phyloP scores from a whole-genome alignment of 2,329 filamentous ascomycete genomes.

The Hymenoscyphus salicellus region DNA sequence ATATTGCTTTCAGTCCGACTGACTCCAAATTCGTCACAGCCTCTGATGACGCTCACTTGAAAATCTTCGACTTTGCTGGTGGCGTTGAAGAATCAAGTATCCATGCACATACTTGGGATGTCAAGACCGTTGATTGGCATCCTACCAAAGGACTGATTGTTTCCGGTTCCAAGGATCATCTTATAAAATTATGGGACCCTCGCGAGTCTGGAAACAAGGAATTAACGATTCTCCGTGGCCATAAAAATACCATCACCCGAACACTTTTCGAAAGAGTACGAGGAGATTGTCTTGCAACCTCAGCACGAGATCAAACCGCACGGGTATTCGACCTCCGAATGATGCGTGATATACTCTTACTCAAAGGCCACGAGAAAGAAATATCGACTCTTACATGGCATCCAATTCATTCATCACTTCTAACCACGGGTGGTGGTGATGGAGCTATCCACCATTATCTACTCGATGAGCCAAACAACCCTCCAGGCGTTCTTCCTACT shows the following conservation, averaged over 20 bases:
- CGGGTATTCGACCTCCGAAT: slow-evolving; percentile 92
- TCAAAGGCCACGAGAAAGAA: slow-evolving; percentile 94
- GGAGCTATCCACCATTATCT: slow-evolving; percentile 90
- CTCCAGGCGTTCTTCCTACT: slow-evolving; percentile 66
- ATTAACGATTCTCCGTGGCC: slow-evolving; percentile 88
- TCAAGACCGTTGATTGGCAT: slow-evolving; percentile 96
- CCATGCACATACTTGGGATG: slow-evolving; percentile 96
- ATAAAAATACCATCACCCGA: slow-evolving; percentile 96
- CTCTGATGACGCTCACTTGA: slow-evolving; percentile 87
- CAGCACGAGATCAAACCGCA: slow-evolving; percentile 87
- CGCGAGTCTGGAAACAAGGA: slow-evolving; percentile 40
- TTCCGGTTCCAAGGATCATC: slow-evolving; percentile 94
- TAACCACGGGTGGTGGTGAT: slow-evolving; percentile 87
- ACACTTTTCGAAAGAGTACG: slow-evolving; percentile 84
- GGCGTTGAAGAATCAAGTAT: slow-evolving; percentile 79
- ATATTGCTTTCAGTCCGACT: slow-evolving; percentile 88
- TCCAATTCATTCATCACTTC: slow-evolving; percentile 81
- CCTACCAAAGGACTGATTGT: slow-evolving; percentile 90
- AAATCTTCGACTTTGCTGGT: slow-evolving; percentile 93
- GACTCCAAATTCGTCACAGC: slow-evolving; percentile 96
- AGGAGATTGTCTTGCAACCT: slow-evolving; percentile 83
- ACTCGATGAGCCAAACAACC: slow-evolving; percentile 90
- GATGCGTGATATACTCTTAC: slow-evolving; percentile 94
- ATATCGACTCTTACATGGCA: slow-evolving; percentile 93
- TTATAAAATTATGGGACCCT: slow-evolving; percentile 98